Evolutionary conservation across 345 rosid species (phyloP), one percentile per base, ranked within the genome.

Genomic region (Atalantia buxifolia): DNA sequence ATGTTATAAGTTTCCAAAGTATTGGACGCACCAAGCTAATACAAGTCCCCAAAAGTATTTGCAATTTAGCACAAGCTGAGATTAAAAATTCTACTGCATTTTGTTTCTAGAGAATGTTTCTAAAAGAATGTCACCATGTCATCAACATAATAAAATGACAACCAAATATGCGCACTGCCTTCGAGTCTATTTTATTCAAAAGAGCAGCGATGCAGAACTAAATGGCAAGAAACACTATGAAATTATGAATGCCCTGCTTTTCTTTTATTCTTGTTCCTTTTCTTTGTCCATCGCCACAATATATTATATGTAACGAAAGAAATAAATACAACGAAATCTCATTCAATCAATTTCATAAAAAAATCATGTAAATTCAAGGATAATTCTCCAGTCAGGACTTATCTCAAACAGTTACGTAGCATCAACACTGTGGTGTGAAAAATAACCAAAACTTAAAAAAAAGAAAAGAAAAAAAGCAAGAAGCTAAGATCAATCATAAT

Each of bases 331-430:
- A 16, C 27, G 22, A 57, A 69, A 69, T 25, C 59, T 9, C 9
- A 48, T 33, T n/a, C 36, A 35, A 72, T 28, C 65, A 6, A 42
- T 31, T 53, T 55, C 75, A 72, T 72, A 57, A 14, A 57, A 36
- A 25, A 45, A n/a, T 18, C 14, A 24, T 16, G n/a, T 28, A 63
- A 27, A 74, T 18, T 40, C 69, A 42, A 28, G 28, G 40, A 24
- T 18, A 18, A 28, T 28, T 72, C 55, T 27, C 79, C 86, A 63
- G 2, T 86, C 69, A 61, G 87, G 81, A 86, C 83, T 87, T 88
- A 83, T 71, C 66, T 81, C 94, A 81, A 90, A 88, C 92, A 90
- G 71, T 7, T 87, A 45, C 18, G 67, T 56, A 38, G 66, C 84
- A 72, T 19, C 14, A 12, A 60, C 60, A 12, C 19, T 13, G 25